These are phyloP conservation scores for Fraxinus excelsior DNA, from an alignment of 257 asterid genomes.

Conservation along the genomic window DNA sequence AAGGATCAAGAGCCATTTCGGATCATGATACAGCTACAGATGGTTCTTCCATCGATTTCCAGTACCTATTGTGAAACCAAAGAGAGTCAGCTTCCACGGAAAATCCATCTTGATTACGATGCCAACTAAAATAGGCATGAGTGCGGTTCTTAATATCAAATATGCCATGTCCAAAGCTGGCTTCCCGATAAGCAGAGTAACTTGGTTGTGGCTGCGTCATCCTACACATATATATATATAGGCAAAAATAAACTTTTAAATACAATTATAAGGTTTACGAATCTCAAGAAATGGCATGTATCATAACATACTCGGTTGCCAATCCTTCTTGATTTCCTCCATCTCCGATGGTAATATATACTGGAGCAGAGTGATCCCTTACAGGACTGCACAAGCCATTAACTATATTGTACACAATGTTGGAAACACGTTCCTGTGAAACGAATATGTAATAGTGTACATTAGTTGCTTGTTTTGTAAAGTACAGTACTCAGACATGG, in stretches of 20 bases:
- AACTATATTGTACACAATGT: conserved; percentile 50
- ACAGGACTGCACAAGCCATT: conserved; percentile 54
- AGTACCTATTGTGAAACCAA: conserved; percentile 49
- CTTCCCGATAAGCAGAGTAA: conserved; percentile 63
- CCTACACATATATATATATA: conserved; percentile 31
- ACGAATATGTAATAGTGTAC: background rate
- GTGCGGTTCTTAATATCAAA: conserved; percentile 59
- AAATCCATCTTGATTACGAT: conserved; percentile 52
- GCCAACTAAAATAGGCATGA: conserved; percentile 60
- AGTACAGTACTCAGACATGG: background rate
- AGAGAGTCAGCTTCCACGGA: conserved; percentile 51
- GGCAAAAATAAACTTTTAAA: background rate
- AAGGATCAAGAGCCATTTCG: background rate
- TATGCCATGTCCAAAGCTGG: conserved; percentile 62
- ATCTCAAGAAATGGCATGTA: background rate
- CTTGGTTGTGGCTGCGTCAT: conserved; percentile 64
- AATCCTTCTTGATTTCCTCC: conserved; percentile 80
- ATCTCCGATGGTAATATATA: conserved; percentile 68
- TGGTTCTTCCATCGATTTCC: conserved; percentile 35
- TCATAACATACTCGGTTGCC: conserved; percentile 46
- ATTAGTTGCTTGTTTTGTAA: no score
- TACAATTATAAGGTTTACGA: background rate
- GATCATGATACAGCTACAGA: conserved; percentile 18
- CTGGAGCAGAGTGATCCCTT: conserved; percentile 60
- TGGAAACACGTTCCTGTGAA: conserved; percentile 63